Percentiles rank a stretch among this genome's conserved stretches.
Conservation (phyloP, 495 filamentous ascomycete species). For the Penicillium paxilli region DNA sequence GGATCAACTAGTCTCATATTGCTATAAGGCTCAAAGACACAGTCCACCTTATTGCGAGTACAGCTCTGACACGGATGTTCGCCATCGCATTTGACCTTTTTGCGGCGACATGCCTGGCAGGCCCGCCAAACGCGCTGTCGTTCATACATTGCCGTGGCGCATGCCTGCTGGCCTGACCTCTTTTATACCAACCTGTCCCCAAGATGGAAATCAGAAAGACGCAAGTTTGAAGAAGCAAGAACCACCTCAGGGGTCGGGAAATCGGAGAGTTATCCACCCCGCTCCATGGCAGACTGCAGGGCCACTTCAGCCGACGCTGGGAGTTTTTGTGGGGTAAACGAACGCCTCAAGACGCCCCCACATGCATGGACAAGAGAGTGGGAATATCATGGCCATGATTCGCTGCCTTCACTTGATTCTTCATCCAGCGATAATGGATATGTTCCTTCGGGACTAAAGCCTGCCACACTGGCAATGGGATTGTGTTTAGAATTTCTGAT, state of each 20-base stretch:
- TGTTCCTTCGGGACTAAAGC: too few relatives aligned
- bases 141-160: constrained; percentile 11
- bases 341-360: background rate
- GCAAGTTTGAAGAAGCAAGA: background rate
- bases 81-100: constrained; percentile 22
- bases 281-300: background rate
- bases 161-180: background rate
- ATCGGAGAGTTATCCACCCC: background rate
- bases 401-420: background rate
- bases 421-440: too few relatives aligned
- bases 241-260: background rate
- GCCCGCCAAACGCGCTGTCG: constrained; percentile 34
- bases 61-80: constrained; percentile 22
- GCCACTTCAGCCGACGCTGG: background rate
- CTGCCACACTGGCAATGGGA: too few relatives aligned
- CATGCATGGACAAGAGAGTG: background rate
- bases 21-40: constrained; percentile 9
- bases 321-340: background rate
- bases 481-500: too few relatives aligned
- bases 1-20: constrained; percentile 16
- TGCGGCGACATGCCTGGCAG: constrained; percentile 24
- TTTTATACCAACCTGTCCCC: too few relatives aligned
- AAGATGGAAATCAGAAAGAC: background rate
- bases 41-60: constrained; percentile 9
- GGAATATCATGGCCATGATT: background rate